Base-by-base conservation (phyloP, 305 asterid genomes). In the Solanum hybrid region DNA sequence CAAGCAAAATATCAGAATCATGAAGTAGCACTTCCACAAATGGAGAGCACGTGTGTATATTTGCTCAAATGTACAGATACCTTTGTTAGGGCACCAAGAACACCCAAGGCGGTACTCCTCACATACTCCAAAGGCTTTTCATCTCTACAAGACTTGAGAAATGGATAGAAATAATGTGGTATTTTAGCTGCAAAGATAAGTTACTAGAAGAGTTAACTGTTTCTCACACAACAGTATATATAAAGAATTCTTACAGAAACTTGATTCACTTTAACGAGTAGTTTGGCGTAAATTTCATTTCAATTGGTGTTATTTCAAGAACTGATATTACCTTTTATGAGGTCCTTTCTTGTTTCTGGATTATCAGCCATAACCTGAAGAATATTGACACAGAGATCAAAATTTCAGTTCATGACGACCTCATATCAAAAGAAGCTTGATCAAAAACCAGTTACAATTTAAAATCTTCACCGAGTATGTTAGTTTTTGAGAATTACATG, bases 31-130 rank as follows among this genome's bases (percentile, higher is more conserved):
- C 37, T 73, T 73, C 22, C 36, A 29, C 7, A 71, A 71, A 71
- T 71, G 26, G 17, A 76, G 72, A 89, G 10, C 11, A 16, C 8
- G 7, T 51, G 24, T 11, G 35, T 64, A 32, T 88, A 46, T 72
- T 13, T 77, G 66, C 13, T 79, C 69, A 27, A 46, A 88, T 38
- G 79, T 60, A 71, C 56, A 10, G 7, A 72, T 85, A 93, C 94
- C 94, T 89, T 90, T 76, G 93, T 75, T 24, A 93, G 90, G 51
- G 93, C 90, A 46, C 92, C 90, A 16, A 93, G 86, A 87, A 92
- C 89, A 46, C 92, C 92, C 87, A 92, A 66, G 89, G 87, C 34
- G 37, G 92, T 71, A 76, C 89, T 91, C 89, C 90, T 91, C 29
- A 91, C 69, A 76, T 31, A 78, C 89, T 91, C 92, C 24, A 89